Conservation (phyloP, 2,329 filamentous ascomycete species). For the Aotearoamyces nothofagi region DNA sequence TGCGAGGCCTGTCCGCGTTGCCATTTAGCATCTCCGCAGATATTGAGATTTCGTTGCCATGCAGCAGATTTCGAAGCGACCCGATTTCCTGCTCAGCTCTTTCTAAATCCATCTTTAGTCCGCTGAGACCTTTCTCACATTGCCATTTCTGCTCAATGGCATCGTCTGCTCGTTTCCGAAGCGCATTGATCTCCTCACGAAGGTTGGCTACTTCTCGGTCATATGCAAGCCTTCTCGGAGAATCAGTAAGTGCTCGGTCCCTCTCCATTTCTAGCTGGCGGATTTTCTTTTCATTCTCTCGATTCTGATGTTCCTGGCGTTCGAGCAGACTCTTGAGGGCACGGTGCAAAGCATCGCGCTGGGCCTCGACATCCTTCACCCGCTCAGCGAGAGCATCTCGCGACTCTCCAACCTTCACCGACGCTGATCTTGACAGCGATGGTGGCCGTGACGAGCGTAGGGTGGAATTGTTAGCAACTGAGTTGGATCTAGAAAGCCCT, state of each 20-base stretch:
- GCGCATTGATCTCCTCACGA: slow-evolving; percentile 68
- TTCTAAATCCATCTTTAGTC: slow-evolving; percentile 92
- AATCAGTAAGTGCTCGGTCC: slow-evolving; percentile 52
- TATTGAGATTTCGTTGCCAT: slow-evolving; percentile 69
- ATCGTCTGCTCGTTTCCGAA: slow-evolving; percentile 81
- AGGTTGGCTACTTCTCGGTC: slow-evolving; percentile 69
- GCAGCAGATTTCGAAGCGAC: slow-evolving; percentile 62
- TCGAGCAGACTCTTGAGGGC: slow-evolving; percentile 75
- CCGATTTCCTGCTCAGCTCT: slow-evolving; percentile 85
- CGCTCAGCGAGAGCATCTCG: slow-evolving; percentile 61
- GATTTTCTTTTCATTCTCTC: slow-evolving; percentile 71
- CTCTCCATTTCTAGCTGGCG: slow-evolving; percentile 63
- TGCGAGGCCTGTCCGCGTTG: slow-evolving; percentile 21
- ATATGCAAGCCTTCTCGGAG: slow-evolving; percentile 64
- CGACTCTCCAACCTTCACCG: slow-evolving; percentile 28
- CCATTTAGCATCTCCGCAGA: slow-evolving; percentile 38
- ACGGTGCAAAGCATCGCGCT: slow-evolving; percentile 81
- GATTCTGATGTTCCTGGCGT: slow-evolving; percentile 71
- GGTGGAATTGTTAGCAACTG: slow-evolving; percentile 44
- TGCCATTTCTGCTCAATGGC: slow-evolving; percentile 93
- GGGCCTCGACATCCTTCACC: slow-evolving; percentile 83
- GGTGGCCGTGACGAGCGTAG: slow-evolving; percentile 20
- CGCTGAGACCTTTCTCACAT: slow-evolving; percentile 76
- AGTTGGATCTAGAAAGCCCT: slow-evolving; percentile 50
- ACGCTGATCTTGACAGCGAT: slow-evolving; percentile 38